Conservation (phyloP, 2,329 filamentous ascomycete genomes). For the Diaporthe australafricana region DNA sequence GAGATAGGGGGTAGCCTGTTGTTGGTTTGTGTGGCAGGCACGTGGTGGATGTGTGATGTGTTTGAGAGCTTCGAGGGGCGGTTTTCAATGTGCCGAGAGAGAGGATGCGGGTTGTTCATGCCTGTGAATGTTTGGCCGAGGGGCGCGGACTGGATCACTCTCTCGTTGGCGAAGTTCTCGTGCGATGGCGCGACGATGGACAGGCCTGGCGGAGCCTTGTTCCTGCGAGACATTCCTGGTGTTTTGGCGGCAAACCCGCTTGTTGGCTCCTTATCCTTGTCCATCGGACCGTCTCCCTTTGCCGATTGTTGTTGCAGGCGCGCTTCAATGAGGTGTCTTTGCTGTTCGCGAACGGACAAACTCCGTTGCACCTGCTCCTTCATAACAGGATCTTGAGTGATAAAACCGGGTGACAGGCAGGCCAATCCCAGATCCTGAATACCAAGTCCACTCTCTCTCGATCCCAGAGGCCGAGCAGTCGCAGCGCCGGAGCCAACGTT, state of each 20-base stretch:
- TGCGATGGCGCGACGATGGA: slow-evolving; percentile 96
- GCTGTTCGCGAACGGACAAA: slow-evolving; percentile 91
- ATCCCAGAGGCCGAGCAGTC: slow-evolving; percentile 81
- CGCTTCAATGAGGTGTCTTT: slow-evolving; percentile 93
- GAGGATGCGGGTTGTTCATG: slow-evolving; percentile 80
- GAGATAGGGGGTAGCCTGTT: slow-evolving; percentile 94
- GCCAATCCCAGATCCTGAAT: slow-evolving; percentile 95
- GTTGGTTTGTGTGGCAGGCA: slow-evolving; percentile 87
- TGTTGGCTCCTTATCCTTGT: slow-evolving; percentile 63
- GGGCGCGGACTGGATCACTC: slow-evolving; percentile 96
- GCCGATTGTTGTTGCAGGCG: slow-evolving; percentile 90
- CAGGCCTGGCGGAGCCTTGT: slow-evolving; percentile 87
- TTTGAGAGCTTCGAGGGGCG: slow-evolving; percentile 85
- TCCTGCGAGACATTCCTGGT: slow-evolving; percentile 77
- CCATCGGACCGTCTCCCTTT: slow-evolving; percentile 74
- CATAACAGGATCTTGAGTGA: slow-evolving; percentile 97
- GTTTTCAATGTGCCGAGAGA: slow-evolving; percentile 82
- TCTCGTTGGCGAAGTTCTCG: slow-evolving; percentile 90
- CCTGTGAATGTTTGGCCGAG: slow-evolving; percentile 96
- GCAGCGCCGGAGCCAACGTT: slow-evolving; percentile 62
- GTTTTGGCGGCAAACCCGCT: slow-evolving; percentile 72
- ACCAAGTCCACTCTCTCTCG: slow-evolving; percentile 76
- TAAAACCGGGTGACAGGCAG: slow-evolving; percentile 94
- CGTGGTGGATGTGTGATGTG: slow-evolving; percentile 90
- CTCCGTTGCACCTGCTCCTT: slow-evolving; percentile 95